Evolutionary conservation across 2,329 filamentous ascomycete genomes (phyloP), one percentile per base, ranked within the genome.

Genomic region (Sphaerulina musiva): DNA sequence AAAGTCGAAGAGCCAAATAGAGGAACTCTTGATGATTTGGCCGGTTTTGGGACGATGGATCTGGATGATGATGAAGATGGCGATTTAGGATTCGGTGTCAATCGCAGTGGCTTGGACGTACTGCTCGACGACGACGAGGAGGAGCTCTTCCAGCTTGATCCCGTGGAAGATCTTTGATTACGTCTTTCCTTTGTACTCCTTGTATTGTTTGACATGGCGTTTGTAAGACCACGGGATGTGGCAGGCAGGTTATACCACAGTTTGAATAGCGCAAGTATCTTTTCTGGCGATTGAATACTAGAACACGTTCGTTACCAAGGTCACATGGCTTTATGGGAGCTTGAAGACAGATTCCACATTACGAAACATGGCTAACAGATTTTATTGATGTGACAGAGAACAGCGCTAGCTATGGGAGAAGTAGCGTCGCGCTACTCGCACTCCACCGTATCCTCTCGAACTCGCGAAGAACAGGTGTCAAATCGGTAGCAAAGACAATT

Each of bases 111-210:
- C 20, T 20, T 50, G 29, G 51, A 54, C 29, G 50, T 29, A 6
- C 48, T 53, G 2, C 20, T 38, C 20, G 49, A 52, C 8, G 46
- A 59, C 4, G 60, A 62, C 8, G 61, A 62, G 43, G 54, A 58
- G 23, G 56, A 60, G n/a, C 54, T 60, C 41, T 62, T 64, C 43
- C 58, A 64, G 51, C 49, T 64, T 11, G 59, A 66, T 48, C 48
- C 57, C 17, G 47, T 58, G 10, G 31, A 62, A 46, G 55, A 60
- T 17, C 46, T 58, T 12, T 61, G 53, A 58, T 29, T 31, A n/a
- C 11, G 20, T 38, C 34, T 38, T 38, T 38, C 8, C 12, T 38
- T 38, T 38, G 34, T 38, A n/a, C 34, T 38, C 6, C 34, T 38
- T 38, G 34, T 6, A 11, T 38, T 38, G 34, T 4, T 11, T 9